These are phyloP conservation scores for Podosphaera fusca DNA, from an alignment of 2,329 filamentous ascomycete genomes.

Conservation along the genomic window DNA sequence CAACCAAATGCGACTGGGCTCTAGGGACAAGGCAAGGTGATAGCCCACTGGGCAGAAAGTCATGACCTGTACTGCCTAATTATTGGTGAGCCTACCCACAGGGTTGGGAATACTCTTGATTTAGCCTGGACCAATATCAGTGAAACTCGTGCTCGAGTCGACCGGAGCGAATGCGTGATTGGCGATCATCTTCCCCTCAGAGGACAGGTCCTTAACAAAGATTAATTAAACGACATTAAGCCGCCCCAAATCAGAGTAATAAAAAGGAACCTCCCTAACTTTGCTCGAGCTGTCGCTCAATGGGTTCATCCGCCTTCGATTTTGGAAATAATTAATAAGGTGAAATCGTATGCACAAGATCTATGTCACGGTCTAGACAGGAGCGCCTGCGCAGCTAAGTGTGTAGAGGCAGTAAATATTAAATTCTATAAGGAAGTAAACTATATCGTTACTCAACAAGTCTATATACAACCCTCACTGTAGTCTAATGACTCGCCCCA, in stretches of 20 bases:
- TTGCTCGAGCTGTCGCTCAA: neutral
- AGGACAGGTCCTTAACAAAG: neutral
- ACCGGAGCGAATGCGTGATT: neutral
- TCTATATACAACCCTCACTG: too few species aligned
- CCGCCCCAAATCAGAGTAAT: neutral
- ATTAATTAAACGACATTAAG: neutral
- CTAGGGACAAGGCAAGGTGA: neutral
- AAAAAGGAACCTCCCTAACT: neutral
- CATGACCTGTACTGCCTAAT: neutral
- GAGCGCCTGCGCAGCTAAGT: too few species aligned
- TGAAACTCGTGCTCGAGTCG: neutral
- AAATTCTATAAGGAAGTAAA: too few species aligned
- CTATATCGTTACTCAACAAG: too few species aligned
- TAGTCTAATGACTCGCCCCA: too few species aligned
- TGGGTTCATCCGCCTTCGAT: neutral
- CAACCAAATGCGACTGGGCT: neutral
- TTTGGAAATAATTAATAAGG: neutral
- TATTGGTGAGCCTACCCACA: neutral
- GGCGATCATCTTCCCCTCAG: neutral
- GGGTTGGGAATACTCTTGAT: neutral
- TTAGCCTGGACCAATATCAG: neutral
- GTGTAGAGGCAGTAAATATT: too few species aligned
- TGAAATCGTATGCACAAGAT: neutral
- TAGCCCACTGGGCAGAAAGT: neutral
- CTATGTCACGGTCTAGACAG: too few species aligned